These are phyloP conservation scores for Trichoderma citrinoviride DNA, from an alignment of 2,329 filamentous ascomycete genomes.

Conservation along the genomic window DNA sequence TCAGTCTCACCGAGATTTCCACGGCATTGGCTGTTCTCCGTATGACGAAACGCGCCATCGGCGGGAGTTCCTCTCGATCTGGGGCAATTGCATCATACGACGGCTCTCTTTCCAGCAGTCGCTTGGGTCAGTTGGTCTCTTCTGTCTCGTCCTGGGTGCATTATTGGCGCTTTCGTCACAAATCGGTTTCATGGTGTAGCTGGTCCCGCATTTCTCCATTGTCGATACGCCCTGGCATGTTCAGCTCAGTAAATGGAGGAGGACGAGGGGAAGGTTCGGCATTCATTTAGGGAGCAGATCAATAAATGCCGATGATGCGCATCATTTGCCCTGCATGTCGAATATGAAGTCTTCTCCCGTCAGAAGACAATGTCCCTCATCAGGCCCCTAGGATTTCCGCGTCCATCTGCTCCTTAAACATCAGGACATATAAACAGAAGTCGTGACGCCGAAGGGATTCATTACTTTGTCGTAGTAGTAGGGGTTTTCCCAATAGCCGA, in stretches of 20 bases:
- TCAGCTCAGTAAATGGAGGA: neutral
- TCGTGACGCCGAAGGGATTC: neutral
- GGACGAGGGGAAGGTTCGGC: neutral
- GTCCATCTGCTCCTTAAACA: neutral
- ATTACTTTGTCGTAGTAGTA: neutral
- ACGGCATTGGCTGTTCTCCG: neutral
- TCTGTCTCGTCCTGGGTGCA: neutral
- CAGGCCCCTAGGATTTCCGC: neutral
- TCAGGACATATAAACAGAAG: neutral
- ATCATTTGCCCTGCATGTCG: neutral
- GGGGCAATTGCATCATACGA: constrained; percentile 12
- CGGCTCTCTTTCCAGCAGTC: neutral
- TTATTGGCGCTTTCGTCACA: neutral
- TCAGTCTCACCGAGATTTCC: constrained; percentile 10
- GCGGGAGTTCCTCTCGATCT: neutral
- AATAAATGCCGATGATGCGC: neutral
- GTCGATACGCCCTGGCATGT: neutral
- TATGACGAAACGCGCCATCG: constrained; percentile 7
- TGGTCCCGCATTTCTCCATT: neutral
- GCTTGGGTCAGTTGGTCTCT: neutral
- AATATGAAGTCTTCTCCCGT: neutral
- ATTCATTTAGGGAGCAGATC: neutral
- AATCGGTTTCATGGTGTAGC: neutral
- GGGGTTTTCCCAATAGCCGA: neutral
- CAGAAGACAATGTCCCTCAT: neutral